Base-by-base conservation (phyloP, 163 green algal genomes). In the Chlamydomonas reinhardtii region DNA sequence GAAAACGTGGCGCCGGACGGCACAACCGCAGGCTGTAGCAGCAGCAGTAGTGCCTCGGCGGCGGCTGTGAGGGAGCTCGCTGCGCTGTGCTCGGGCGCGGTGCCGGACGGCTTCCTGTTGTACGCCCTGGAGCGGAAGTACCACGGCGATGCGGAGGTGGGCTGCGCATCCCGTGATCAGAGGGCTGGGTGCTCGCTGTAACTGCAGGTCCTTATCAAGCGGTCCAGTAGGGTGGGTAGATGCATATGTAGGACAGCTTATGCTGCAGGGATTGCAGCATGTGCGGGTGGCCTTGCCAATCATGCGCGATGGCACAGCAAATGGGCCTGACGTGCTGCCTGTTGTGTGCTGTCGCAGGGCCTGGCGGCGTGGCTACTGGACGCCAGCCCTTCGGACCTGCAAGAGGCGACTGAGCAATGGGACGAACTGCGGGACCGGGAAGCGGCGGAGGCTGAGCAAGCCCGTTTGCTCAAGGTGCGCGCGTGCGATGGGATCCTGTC, bases 361-460 rank as follows among this genome's bases (percentile, higher is more conserved):
- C 15, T 73, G 15, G 80, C 80, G 2, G 54, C 70, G 9, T 86
- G 69, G 70, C 56, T 86, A 27, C 80, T 86, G 15, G 80, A 86
- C 25, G 72, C 80, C 34, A 71, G 68, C 5, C 8, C 3, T 1
- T 0, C 0, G 54, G 80, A 86, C 35, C 69, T 80, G 25, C 15
- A 35, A 59, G 61, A n/a, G 4, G 34, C 34, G 19, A 22, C 77
- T 27, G 79, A 32, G 69, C 31, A 62, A 5, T 85, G 79, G 79
- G 27, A 78, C 34, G 24, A 62, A 34, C 68, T 43, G 27, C 25
- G 32, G 0, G 5, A 61, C 32, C n/a, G 12, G 70, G 80, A 64
- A 14, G 52, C 39, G 70, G 54, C 31, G 27, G 19, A 76, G 29
- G 27, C 73, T 54, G 80, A 70, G 27, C 29, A 35, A 11, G 56